A percentile compares a stretch with the other conserved stretches of the same genome.
Conservation (phyloP, 208 protist genomes). For the Acanthamoeba sp. region DNA sequence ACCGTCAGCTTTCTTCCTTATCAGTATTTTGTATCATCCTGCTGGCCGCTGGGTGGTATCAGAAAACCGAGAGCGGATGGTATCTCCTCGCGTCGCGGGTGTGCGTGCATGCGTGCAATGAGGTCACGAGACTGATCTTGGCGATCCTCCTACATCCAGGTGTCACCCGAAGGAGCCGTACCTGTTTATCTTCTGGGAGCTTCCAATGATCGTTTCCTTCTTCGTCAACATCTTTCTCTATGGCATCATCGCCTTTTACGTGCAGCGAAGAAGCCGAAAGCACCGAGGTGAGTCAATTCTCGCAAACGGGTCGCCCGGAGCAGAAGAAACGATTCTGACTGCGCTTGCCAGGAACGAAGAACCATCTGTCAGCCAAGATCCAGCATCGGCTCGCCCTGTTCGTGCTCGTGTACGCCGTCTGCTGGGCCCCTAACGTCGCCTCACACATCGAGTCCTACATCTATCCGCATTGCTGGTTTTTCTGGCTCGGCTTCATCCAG, state of each 20-base stretch:
- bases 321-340: background rate
- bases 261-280: slow-evolving; percentile 31
- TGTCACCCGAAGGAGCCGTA: slow-evolving; percentile 59
- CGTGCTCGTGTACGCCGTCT: slow-evolving; percentile 59
- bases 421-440: slow-evolving; percentile 58
- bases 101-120: too few relatives aligned
- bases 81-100: background rate
- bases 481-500: slow-evolving; percentile 41
- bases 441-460: slow-evolving; percentile 36
- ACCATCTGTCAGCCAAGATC: slow-evolving; percentile 30
- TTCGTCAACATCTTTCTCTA: slow-evolving; percentile 57
- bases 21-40: slow-evolving; percentile 61
- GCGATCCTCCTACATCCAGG: background rate
- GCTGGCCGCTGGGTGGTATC: slow-evolving; percentile 35
- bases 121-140: too few relatives aligned
- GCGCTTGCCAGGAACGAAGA: slow-evolving; percentile 20
- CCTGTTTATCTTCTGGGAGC: slow-evolving; percentile 68
- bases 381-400: slow-evolving; percentile 47
- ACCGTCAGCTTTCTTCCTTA: background rate
- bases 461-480: slow-evolving; percentile 8
- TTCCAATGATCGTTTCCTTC: slow-evolving; percentile 46
- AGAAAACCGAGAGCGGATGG: slow-evolving; percentile 41
- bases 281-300: background rate
- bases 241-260: slow-evolving; percentile 50
- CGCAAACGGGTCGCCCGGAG: background rate